Conservation (phyloP, 257 asterid species). For the Avicennia marina region DNA sequence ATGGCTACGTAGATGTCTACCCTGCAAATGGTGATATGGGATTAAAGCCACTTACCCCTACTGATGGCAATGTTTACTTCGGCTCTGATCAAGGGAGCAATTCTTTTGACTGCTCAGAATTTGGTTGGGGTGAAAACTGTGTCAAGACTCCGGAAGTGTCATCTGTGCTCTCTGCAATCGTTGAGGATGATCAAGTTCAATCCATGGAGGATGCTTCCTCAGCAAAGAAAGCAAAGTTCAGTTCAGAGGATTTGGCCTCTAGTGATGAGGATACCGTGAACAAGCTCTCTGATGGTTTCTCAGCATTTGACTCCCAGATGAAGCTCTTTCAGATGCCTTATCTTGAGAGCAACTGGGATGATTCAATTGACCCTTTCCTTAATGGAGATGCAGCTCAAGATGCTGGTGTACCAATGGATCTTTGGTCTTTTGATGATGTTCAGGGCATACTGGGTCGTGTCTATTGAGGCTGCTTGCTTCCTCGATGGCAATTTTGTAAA, state of each 20-base stretch:
- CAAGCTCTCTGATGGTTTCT: conserved; percentile 39
- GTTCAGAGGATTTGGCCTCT: conserved; percentile 20
- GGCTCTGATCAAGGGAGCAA: conserved; percentile 82
- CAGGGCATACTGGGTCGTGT: conserved; percentile 46
- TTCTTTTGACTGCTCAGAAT: conserved; percentile 75
- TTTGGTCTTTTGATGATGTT: conserved; percentile 73
- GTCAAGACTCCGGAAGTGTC: conserved; percentile 71
- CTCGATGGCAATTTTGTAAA: conserved; percentile 41
- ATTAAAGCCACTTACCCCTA: conserved; percentile 33
- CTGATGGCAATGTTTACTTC: conserved; percentile 47
- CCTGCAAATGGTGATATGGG: conserved; percentile 35
- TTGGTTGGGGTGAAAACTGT: conserved; percentile 68
- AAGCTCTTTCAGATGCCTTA: conserved; percentile 63
- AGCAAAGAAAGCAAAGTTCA: conserved; percentile 50
- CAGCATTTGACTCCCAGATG: conserved; percentile 62
- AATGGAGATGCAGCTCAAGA: conserved; percentile 52
- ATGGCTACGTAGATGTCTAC: conserved; percentile 22
- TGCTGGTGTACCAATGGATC: conserved; percentile 53
- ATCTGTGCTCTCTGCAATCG: conserved; percentile 49
- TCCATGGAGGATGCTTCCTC: conserved; percentile 38
- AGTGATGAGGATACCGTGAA: conserved; percentile 19
- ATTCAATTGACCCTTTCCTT: conserved; percentile 64
- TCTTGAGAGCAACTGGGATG: conserved; percentile 69
- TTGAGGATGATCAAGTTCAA: conserved; percentile 48
- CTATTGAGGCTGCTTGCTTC: conserved; percentile 35